Conservation (phyloP, 768 basidiomycete species). For the Tulasnella calospora region DNA sequence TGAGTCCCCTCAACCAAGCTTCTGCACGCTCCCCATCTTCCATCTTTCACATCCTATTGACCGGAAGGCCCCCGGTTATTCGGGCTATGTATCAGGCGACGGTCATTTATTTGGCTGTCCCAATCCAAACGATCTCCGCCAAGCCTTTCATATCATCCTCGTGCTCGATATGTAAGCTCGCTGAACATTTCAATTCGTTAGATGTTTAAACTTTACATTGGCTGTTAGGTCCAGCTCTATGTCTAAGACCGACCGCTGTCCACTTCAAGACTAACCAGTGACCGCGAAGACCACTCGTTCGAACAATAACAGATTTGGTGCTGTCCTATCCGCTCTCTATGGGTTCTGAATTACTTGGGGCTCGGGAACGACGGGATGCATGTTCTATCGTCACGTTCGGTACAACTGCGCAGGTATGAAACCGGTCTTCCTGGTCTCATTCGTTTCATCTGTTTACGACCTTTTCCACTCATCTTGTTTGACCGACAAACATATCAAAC, state of each 20-base stretch:
- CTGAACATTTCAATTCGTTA: not conserved
- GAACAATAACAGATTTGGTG: constrained; percentile 51
- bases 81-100: constrained; percentile 52
- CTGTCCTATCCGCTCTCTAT: constrained; percentile 53
- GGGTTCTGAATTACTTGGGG: constrained; percentile 54
- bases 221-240: constrained; percentile 58
- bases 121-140: constrained; percentile 50
- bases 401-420: not conserved
- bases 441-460: not conserved
- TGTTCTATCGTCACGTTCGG: constrained; percentile 55
- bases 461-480: not conserved
- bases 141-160: constrained; percentile 50
- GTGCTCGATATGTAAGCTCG: constrained; percentile 47
- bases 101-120: constrained; percentile 53
- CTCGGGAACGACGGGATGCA: constrained; percentile 47
- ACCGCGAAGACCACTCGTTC: constrained; percentile 39
- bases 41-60: constrained; percentile 41
- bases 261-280: constrained; percentile 45
- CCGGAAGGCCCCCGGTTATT: constrained; percentile 34
- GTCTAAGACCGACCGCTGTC: constrained; percentile 41
- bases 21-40: constrained; percentile 52
- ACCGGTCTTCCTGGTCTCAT: not conserved
- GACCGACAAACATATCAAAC: constrained; percentile 37
- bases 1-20: constrained; percentile 47
- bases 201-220: not conserved